These are phyloP conservation scores for Cutaneotrichosporon sp. DNA, from an alignment of 1,284 basidiomycete genomes.

Conservation along the genomic window DNA sequence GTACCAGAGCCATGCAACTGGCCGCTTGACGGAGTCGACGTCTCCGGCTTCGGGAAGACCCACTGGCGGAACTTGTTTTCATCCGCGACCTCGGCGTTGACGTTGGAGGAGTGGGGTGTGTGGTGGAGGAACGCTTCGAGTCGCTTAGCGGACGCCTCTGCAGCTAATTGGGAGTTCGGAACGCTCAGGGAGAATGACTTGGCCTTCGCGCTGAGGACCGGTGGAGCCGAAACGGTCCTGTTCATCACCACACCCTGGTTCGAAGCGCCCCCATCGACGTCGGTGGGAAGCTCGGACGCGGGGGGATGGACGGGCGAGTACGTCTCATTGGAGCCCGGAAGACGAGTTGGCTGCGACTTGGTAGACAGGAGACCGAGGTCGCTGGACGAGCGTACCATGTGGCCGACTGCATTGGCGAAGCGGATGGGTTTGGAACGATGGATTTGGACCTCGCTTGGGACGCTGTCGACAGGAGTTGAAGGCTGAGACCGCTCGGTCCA, in stretches of 20 bases:
- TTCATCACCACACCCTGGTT: background rate
- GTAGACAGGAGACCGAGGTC: background rate
- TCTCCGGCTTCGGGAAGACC: slow-evolving; percentile 9
- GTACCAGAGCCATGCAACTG: background rate
- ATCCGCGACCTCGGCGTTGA: background rate
- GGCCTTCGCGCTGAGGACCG: slow-evolving; percentile 7
- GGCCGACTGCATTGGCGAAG: background rate
- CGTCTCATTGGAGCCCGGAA: background rate
- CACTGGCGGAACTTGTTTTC: slow-evolving; percentile 14
- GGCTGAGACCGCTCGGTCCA: slow-evolving; percentile 4
- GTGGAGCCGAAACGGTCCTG: background rate
- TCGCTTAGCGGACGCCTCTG: background rate
- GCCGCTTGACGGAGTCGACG: background rate
- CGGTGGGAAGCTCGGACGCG: no score
- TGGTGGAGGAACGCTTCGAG: background rate
- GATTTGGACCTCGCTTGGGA: slow-evolving; percentile 7
- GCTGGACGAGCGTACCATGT: background rate
- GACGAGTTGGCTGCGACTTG: background rate
- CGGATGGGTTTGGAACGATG: slow-evolving; percentile 13
- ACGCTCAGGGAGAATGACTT: slow-evolving; percentile 8
- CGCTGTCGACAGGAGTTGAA: slow-evolving; percentile 3
- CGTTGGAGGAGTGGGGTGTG: background rate
- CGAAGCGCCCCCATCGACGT: no score
- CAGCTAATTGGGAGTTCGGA: background rate
- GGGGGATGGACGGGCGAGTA: no score